A percentile compares a stretch with the other conserved stretches of the same genome.
phyloP scores from a whole-genome alignment of 208 protist genomes.

The Leishmania major region DNA sequence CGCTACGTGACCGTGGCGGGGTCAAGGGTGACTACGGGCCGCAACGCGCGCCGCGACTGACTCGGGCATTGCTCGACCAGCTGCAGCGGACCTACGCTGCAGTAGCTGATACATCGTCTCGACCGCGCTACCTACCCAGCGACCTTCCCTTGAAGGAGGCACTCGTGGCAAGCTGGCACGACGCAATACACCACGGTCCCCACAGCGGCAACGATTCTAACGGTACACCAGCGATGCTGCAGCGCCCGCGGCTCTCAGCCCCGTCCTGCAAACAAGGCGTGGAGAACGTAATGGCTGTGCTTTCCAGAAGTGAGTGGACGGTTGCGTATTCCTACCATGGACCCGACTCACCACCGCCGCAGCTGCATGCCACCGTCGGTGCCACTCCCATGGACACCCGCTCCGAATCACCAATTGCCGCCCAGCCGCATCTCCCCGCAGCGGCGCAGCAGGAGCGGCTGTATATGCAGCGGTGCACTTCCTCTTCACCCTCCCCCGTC shows the following conservation, averaged over 20 bases:
- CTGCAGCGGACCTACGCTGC: constrained; percentile 17
- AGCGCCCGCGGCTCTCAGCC: constrained; percentile 3
- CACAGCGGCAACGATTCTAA: background rate
- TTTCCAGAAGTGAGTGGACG: background rate
- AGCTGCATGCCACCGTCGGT: background rate
- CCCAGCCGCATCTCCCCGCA: background rate
- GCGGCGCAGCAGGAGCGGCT: background rate
- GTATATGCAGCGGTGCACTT: background rate
- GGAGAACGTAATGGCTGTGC: background rate
- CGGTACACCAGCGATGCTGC: background rate
- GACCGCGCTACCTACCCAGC: background rate
- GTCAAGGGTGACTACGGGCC: background rate
- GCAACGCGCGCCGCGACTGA: constrained; percentile 14
- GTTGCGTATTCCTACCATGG: background rate
- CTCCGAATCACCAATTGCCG: background rate
- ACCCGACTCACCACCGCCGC: background rate
- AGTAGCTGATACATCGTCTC: background rate
- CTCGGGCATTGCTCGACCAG: constrained; percentile 10
- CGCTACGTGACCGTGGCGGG: background rate
- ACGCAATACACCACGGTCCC: background rate
- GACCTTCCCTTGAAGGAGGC: background rate
- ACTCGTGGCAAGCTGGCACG: background rate
- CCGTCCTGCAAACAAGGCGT: background rate
- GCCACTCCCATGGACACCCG: background rate
- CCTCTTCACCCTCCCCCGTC: constrained; percentile 3